Evolutionary conservation across 257 asterid genomes (phyloP), one percentile per base, ranked within the genome.

Genomic region (Buddleja alternifolia): DNA sequence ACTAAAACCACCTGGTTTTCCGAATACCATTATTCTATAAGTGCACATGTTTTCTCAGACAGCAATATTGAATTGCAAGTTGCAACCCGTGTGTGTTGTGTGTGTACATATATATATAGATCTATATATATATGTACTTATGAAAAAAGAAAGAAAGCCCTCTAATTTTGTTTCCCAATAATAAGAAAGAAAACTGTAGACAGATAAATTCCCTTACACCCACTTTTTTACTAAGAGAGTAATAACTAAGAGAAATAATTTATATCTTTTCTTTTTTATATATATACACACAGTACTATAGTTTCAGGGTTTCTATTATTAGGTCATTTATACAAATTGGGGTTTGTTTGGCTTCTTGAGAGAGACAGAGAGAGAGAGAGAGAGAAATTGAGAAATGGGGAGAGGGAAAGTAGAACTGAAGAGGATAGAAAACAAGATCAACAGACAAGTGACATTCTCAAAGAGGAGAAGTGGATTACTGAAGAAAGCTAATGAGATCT

Each of bases 401-500:
- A 88, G 97, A 78, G 95, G 97, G 32, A 90, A 88, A 76, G 95
- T 88, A 8, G 69, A 88, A 73, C 44, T 90, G 86, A 88, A 78
- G 83, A 73, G 91, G 21, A 90, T 90, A 73, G 97, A 88, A 70
- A 90, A 90, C 86, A 90, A 90, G 83, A 90, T 90, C 45, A 87
- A 87, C 73, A 85, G 93, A 46, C 95, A 87, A 53, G 97, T 90
- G 48, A 90, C 96, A 17, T 90, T 90, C 76, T 87, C 96, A 16
- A 90, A 90, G 89, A 77, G 96, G 67, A 85, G 96, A 54, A 80
- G 56, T 60, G 97, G 97, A 7, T 75, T 88, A 72, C 63, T 85
- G 72, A 90, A 90, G 89, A 90, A 90, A 66, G 97, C 97, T 50
- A 88, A 86, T 72, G 95, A 90, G 77, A 84, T 90, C 69, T 90